Percentiles rank a stretch among this genome's conserved stretches.
These are phyloP conservation scores for Tuber aestivum DNA, from an alignment of 495 filamentous ascomycete species.

Conservation along the genomic window DNA sequence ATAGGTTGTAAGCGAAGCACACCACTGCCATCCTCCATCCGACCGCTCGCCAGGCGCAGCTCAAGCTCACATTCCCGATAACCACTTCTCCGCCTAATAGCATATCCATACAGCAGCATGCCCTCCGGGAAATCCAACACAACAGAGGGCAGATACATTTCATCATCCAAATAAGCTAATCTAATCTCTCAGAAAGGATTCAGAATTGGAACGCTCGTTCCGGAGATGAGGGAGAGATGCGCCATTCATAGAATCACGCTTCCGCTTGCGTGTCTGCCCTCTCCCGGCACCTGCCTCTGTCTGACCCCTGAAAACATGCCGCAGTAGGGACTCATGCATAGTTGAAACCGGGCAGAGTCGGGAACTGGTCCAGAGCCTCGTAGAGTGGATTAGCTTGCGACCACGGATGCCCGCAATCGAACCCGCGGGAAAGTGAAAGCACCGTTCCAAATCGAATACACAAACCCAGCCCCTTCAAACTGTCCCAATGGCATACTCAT, in stretches of 20 bases:
- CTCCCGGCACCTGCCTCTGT: too few species aligned
- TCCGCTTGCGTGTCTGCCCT: constrained; percentile 9
- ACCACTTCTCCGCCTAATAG: background rate
- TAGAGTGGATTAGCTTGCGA: background rate
- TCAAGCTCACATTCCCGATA: background rate
- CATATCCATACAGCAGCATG: background rate
- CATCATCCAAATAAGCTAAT: background rate
- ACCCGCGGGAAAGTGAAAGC: background rate
- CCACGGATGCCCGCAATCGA: background rate
- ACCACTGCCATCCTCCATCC: too few species aligned
- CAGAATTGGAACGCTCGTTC: background rate
- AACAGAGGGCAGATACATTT: too few species aligned
- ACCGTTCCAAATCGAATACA: background rate
- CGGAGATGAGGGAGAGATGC: background rate
- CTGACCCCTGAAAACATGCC: background rate
- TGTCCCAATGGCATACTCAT: background rate
- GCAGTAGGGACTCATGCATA: background rate
- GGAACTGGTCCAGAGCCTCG: background rate
- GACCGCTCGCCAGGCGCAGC: too few species aligned
- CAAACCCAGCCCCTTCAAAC: background rate
- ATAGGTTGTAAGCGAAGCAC: too few species aligned
- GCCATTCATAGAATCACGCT: background rate
- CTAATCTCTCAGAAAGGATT: background rate
- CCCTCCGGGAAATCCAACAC: too few species aligned
- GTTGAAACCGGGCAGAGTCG: background rate